Evolutionary conservation across 768 basidiomycete genomes (phyloP).

Genomic region (Steccherinum ochraceum): DNA sequence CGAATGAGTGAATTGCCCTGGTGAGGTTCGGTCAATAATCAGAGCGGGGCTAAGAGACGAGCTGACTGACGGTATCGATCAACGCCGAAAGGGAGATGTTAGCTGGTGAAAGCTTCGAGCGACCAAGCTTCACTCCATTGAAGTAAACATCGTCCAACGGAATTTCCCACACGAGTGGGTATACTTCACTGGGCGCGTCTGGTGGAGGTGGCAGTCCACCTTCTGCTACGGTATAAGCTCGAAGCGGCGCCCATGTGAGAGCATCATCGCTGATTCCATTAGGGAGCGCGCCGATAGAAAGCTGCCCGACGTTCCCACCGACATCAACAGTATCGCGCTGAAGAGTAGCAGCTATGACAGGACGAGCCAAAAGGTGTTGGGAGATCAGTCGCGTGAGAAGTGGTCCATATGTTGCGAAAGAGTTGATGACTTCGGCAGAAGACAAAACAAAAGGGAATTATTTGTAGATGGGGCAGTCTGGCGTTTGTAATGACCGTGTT

Average conservation of each 20-base stretch:
- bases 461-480: constrained; percentile 2
- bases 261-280: constrained; percentile 36
- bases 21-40: no score
- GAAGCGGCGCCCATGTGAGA: constrained; percentile 62
- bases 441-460: constrained; percentile 3
- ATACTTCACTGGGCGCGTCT: constrained; percentile 50
- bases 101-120: constrained; percentile 42
- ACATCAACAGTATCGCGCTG: constrained; percentile 65
- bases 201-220: constrained; percentile 51
- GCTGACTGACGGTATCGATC: constrained; percentile 56
- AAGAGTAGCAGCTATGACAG: constrained; percentile 41
- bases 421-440: constrained; percentile 17
- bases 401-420: constrained; percentile 27
- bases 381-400: constrained; percentile 27
- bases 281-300: constrained; percentile 66
- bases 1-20: constrained; percentile 77
- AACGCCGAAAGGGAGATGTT: constrained; percentile 55
- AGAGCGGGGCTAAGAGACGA: not conserved
- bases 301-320: constrained; percentile 59
- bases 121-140: constrained; percentile 55
- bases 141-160: constrained; percentile 66
- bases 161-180: constrained; percentile 53
- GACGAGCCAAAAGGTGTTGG: constrained; percentile 36
- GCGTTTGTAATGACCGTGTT: not conserved
- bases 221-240: constrained; percentile 42